Evolutionary conservation across 495 filamentous ascomycete genomes (phyloP).

Genomic region (Tuber melanosporum): DNA sequence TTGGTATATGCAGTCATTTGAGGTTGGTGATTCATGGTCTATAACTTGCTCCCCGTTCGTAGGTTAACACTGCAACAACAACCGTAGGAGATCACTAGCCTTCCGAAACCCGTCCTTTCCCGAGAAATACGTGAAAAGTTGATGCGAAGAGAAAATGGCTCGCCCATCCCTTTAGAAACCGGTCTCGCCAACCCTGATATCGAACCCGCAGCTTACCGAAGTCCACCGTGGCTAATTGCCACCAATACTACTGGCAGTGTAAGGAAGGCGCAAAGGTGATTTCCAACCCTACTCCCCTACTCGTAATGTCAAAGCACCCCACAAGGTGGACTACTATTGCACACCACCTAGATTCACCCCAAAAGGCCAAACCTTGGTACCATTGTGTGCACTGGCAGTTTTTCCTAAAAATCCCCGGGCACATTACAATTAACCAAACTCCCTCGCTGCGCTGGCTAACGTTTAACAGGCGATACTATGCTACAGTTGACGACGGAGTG

Average conservation of each 20-base stretch:
- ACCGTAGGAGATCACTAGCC: constrained; percentile 74
- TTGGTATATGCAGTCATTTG: constrained; percentile 99
- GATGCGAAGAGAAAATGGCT: constrained; percentile 58
- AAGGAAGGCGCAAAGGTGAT: constrained; percentile 45
- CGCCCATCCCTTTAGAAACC: constrained; percentile 67
- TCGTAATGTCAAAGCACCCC: background rate
- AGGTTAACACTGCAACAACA: constrained; percentile 7
- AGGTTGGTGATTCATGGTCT: constrained; percentile 54
- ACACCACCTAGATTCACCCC: background rate
- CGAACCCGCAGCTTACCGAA: constrained; percentile 76
- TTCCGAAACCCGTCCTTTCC: constrained; percentile 68
- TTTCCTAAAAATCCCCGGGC: background rate
- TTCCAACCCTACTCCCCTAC: background rate
- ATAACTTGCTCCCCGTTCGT: background rate
- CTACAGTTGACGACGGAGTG: constrained; percentile 75
- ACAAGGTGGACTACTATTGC: background rate
- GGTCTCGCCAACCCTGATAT: constrained; percentile 80
- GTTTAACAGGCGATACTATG: constrained; percentile 69
- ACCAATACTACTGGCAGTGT: constrained; percentile 52
- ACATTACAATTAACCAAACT: background rate
- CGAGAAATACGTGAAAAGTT: constrained; percentile 73
- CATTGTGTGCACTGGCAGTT: background rate
- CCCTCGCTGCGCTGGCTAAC: constrained; percentile 8
- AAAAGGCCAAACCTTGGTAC: background rate
- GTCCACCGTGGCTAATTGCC: constrained; percentile 53